Percentiles rank a stretch among this genome's conserved stretches.
phyloP scores from a whole-genome alignment of 2,329 filamentous ascomycete species.

The Ophiostoma sp. region DNA sequence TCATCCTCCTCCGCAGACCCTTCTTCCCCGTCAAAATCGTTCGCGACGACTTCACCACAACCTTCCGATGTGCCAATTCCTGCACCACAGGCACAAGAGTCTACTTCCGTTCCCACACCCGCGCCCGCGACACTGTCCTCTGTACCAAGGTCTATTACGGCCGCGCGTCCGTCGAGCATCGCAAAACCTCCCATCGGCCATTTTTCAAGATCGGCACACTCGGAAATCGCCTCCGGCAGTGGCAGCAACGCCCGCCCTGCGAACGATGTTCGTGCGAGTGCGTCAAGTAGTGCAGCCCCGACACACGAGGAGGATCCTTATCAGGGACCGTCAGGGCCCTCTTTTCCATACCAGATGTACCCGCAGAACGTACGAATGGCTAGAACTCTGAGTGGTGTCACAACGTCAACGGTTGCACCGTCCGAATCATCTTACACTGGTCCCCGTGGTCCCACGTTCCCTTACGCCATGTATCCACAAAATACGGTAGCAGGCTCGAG shows the following conservation, averaged over 20 bases:
- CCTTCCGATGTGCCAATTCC: background rate
- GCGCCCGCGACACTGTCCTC: background rate
- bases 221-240: constrained; percentile 35
- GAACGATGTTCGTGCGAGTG: constrained; percentile 38
- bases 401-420: constrained; percentile 46
- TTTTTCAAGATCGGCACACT: constrained; percentile 42
- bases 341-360: constrained; percentile 84
- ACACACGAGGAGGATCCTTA: constrained; percentile 61
- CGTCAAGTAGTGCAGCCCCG: constrained; percentile 34
- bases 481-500: constrained; percentile 63
- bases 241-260: constrained; percentile 25
- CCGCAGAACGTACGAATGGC: constrained; percentile 72
- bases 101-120: background rate
- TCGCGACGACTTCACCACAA: constrained; percentile 6
- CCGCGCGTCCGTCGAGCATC: constrained; percentile 49
- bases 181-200: constrained; percentile 49
- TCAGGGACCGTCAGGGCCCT: constrained; percentile 69
- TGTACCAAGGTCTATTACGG: background rate
- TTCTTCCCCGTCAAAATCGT: background rate
- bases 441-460: constrained; percentile 71
- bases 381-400: constrained; percentile 68
- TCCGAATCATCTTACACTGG: constrained; percentile 55
- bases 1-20: background rate
- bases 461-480: constrained; percentile 84
- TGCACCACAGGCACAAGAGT: background rate